Evolutionary conservation across 2,329 filamentous ascomycete species (phyloP), one percentile per base, ranked within the genome.

Genomic region (Paecilomyces formosus): DNA sequence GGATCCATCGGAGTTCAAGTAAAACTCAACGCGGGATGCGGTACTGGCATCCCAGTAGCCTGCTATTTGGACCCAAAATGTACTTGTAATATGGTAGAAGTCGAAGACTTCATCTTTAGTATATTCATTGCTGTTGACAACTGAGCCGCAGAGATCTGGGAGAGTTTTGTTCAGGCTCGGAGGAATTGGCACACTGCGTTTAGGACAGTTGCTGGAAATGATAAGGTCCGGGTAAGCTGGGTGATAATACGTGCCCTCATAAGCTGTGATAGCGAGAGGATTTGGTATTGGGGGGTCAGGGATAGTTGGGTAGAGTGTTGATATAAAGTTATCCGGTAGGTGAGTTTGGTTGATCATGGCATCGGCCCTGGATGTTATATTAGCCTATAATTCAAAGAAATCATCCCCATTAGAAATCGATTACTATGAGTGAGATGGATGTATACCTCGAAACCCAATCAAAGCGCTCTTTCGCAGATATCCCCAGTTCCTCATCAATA

Each of bases 251-350:
- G 55, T 35, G 9, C 56, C 58, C 26, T 55, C 49, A 35, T 52
- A 63, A 15, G 39, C 51, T 13, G 57, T 58, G 7, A 61, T 45
- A 12, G 45, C 31, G 30, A 57, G n/a, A 33, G 57, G 35, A 18
- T 49, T 58, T 26, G 55, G 35, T 49, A 62, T 31, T 18, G 55
- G 58, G 51, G 55, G 59, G 8, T 56, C 50, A n/a, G 60, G 57
- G 6, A 59, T 56, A 15, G 33, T n/a, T 35, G 60, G 60, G 45
- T 61, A 61, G 49, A 61, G 60, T 13, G 56, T 2, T 67, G 62
- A 33, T 8, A 49, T 18, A 24, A 30, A 12, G 24, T 12, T 12
- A 15, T 31, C 24, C 5, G 39, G 21, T 24, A 24, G 21, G 13
- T 24, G 21, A 52, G 50, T 24, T 28, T 18, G 18, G 9, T 28